Evolutionary conservation across 495 filamentous ascomycete species (phyloP), one percentile per base, ranked within the genome.

Genomic region (Echria macrotheca): DNA sequence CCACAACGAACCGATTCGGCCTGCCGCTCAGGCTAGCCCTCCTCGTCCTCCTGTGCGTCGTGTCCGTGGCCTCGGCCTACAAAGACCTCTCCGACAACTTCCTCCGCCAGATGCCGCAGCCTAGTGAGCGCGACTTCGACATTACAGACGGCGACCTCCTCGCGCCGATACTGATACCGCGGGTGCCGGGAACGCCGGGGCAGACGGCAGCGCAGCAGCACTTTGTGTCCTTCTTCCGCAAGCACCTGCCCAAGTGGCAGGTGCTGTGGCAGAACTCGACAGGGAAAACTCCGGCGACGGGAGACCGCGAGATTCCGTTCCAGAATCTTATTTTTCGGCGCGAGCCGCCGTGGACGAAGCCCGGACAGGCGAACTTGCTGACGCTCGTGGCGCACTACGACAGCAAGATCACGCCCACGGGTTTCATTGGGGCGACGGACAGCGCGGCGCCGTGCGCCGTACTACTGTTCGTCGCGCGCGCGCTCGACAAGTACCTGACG

Each of bases 341-440:
- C 23, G 87, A 95, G 58, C 90, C 91, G 10, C 91, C 91, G 2
- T 87, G 87, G 81, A 69, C 81, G 4, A 64, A 73, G 12, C 58
- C 69, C 1, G 91, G 91, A 0, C 79, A 89, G 46, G 79, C 84
- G 5, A 79, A 80, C 23, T 69, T 84, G 14, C 63, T 95, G 47
- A 86, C 87, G 15, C 72, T 95, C n/a, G 91, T 87, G n/a, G 91
- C 91, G 42, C 91, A 96, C 65, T 95, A 94, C 61, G 91, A 96
- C 56, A 87, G 81, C 57, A 85, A 89, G 65, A 70, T 84, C 26
- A 71, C 67, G 11, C 89, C 87, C 1, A 66, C 79, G 47, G 90
- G 86, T 0, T 95, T 95, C 65, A 84, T 95, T 15, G 90, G 90
- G 1, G 90, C 87, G 0, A 94, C 83, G 29, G 90, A 96, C 53